Evolutionary conservation across 129 eudicot species (phyloP).

Genomic region (Helianthus annuus): DNA sequence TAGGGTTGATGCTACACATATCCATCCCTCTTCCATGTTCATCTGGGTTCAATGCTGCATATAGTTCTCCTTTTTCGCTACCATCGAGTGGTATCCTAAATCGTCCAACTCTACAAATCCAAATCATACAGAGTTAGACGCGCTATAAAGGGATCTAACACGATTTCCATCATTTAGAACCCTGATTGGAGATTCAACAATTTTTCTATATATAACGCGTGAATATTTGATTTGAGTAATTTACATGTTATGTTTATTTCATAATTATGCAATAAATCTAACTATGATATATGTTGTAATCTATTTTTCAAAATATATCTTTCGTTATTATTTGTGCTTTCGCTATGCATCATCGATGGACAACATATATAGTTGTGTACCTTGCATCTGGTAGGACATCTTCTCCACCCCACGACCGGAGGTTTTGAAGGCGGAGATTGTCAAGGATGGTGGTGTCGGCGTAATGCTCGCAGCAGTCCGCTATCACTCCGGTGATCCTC

Average conservation of each 20-base stretch:
- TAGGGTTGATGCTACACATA: conserved; percentile 92
- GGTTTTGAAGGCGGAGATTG: conserved; percentile 74
- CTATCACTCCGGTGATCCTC: conserved; percentile 64
- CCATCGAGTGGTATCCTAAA: conserved; percentile 90
- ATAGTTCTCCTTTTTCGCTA: conserved; percentile 69
- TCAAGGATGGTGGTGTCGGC: conserved; percentile 90
- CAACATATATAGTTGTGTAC: conserved; percentile 34
- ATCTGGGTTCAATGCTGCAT: conserved; percentile 81
- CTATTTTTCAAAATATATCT: too few species aligned
- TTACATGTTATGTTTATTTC: too few species aligned
- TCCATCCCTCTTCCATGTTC: conserved; percentile 97
- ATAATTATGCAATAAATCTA: too few species aligned
- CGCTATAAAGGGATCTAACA: too few species aligned
- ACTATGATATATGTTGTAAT: too few species aligned
- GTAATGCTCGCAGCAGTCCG: conserved; percentile 92
- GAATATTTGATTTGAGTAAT: too few species aligned
- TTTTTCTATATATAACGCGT: too few species aligned
- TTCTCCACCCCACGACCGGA: conserved; percentile 64
- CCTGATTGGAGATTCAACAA: too few species aligned
- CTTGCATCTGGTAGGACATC: conserved; percentile 90
- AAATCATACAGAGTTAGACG: neutral
- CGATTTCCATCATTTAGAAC: too few species aligned
- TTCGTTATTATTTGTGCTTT: too few species aligned
- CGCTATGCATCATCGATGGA: too few species aligned
- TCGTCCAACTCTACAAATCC: conserved; percentile 68